Percentiles rank a stretch among this genome's conserved stretches.
These are phyloP conservation scores for Podospora pseudopauciseta DNA, from an alignment of 495 filamentous ascomycete genomes.

Conservation along the genomic window DNA sequence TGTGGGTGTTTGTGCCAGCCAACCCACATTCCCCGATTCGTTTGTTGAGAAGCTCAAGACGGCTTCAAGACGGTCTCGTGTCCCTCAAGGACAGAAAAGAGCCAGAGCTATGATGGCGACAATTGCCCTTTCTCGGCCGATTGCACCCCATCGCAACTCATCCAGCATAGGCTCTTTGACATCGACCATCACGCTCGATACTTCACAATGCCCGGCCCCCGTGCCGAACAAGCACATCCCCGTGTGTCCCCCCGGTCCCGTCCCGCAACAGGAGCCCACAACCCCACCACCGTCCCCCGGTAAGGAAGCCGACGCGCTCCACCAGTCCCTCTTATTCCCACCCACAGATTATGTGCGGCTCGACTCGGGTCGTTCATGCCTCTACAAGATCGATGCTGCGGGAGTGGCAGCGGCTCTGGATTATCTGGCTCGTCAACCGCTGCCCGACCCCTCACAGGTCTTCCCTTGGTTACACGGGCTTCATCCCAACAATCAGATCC, in stretches of 20 bases:
- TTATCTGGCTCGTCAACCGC: conserved; percentile 66
- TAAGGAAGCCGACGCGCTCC: conserved; percentile 46
- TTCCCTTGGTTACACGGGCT: conserved; percentile 98
- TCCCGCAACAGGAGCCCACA: conserved; percentile 55
- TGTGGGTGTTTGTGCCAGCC: not conserved
- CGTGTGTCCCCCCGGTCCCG: conserved; percentile 73
- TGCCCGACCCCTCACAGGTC: conserved; percentile 77
- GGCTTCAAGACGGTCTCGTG: not conserved
- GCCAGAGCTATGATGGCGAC: conserved; percentile 44
- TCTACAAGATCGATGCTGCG: conserved; percentile 70
- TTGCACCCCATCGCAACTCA: conserved; percentile 45
- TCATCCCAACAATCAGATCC: conserved; percentile 83
- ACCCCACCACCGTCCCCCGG: conserved; percentile 65
- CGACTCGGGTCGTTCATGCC: conserved; percentile 53
- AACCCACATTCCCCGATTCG: not conserved
- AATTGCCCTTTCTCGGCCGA: conserved; percentile 50
- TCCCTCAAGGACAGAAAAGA: not conserved
- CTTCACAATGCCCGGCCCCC: conserved; percentile 45
- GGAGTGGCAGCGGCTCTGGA: conserved; percentile 69
- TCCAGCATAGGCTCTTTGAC: conserved; percentile 47
- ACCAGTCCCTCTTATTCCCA: conserved; percentile 67
- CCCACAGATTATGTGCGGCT: conserved; percentile 57
- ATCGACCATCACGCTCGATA: conserved; percentile 49
- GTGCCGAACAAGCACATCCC: conserved; percentile 91
- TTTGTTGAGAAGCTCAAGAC: not conserved